Base-by-base conservation (phyloP, 2,329 filamentous ascomycete species). In the Neoarthrinium moseri region DNA sequence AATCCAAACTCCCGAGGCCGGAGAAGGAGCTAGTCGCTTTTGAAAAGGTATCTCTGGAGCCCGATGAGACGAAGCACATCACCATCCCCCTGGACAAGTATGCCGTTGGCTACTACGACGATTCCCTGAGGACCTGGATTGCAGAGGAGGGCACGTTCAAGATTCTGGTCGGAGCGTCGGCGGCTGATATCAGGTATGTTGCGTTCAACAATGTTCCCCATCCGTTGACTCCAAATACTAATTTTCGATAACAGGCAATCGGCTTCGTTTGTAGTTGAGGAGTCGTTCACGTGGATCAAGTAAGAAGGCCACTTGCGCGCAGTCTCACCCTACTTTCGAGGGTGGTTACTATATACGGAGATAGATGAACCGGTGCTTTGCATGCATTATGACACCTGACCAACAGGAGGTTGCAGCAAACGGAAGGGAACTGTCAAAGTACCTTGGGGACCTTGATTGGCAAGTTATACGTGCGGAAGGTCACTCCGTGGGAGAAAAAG, bases 1-100 rank as follows among this genome's bases (percentile, higher is more conserved):
- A 78, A 59, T 81, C 81, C 2, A 69, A 75, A 8, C 69, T 89
- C n/a, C 78, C 78, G 0, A 70, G 85, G 18, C 85, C 85, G 0
- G 78, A 82, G 54, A 88, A 89, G 65, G 86, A 89, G 64, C 70
- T 89, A 1, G 81, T 83, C 26, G 84, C 82, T 0, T 89, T 89
- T 56, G 77, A 78, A 47, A 88, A 87, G 64, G 74, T 86, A 0
- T 72, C 67, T 40, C 63, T 89, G 3, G 70, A 78, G 35, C 68
- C 75, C 2, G 81, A 80, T 4, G 75, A 79, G 67, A 79, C 75
- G 0, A 73, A 67, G 52, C 73, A 78, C 48, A 60, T 78, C 26
- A 63, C 66, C 8, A 63, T 78, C 4, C 52, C 55, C 13, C 53
- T 79, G 8, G 73, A 78, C 52, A 75, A 73, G 59, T 70, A 76